Evolutionary conservation across 257 asterid species (phyloP).

Genomic region (Nicotiana benthamiana): DNA sequence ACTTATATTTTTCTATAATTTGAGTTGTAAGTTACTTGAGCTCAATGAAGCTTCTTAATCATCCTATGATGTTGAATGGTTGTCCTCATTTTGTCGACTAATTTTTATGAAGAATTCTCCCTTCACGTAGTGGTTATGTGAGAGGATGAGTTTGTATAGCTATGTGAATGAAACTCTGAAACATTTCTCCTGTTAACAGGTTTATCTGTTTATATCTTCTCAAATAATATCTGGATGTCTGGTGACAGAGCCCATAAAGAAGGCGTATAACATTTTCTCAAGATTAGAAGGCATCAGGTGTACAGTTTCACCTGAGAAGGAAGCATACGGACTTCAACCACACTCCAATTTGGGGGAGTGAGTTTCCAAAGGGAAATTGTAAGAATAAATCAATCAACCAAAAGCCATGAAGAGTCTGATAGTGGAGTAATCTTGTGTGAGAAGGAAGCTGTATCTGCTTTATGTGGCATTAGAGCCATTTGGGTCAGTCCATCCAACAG

Average conservation of each 20-base stretch:
- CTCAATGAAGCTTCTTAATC: not conserved
- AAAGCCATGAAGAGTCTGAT: slow-evolving; percentile 21
- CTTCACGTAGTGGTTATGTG: not conserved
- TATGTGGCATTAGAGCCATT: slow-evolving; percentile 82
- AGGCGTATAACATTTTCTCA: slow-evolving; percentile 48
- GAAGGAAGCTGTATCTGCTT: slow-evolving; percentile 48
- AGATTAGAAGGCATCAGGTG: slow-evolving; percentile 16
- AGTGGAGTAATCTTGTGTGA: slow-evolving; percentile 48
- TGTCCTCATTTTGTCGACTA: not conserved
- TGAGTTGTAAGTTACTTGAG: not conserved
- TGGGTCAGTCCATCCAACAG: slow-evolving; percentile 79
- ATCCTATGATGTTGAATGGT: not conserved
- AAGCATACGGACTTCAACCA: slow-evolving; percentile 21
- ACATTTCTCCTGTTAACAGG: slow-evolving; percentile 32
- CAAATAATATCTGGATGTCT: slow-evolving; percentile 61
- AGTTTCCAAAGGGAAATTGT: slow-evolving; percentile 53
- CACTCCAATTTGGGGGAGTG: slow-evolving; percentile 65
- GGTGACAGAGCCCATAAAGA: slow-evolving; percentile 52
- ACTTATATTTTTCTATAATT: not conserved
- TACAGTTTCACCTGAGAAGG: slow-evolving; percentile 16
- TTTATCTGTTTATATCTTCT: slow-evolving; percentile 51
- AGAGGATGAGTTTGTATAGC: not conserved
- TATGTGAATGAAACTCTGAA: not conserved
- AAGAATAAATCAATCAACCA: slow-evolving; percentile 26
- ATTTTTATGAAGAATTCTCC: not conserved